Base-by-base conservation (phyloP, 495 filamentous ascomycete species). In the Xylaria flabelliformis region DNA sequence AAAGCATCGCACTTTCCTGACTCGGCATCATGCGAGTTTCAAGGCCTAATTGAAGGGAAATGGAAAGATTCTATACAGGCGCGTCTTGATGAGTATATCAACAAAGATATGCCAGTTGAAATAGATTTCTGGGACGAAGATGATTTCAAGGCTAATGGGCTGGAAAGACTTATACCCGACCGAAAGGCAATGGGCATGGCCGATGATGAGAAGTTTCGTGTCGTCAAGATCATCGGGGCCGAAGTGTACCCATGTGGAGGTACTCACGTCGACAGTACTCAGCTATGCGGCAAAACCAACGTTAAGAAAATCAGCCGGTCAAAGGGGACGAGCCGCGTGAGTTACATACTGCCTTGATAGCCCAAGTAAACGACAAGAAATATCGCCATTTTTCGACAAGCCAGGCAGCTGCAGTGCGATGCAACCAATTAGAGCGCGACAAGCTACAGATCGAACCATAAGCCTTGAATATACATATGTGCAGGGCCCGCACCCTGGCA, bases 1-100 rank as follows among this genome's bases (percentile, higher is more conserved):
- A 91, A 91, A 77, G 90, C 90, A 7, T 87, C 85, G 0, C 90
- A 92, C 75, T 89, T 87, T 74, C 90, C 90, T 0, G 89, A 88
- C 71, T 83, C 84, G 1, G 88, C 90, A 2, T 75, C 83, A 0
- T 87, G 85, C 73, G 88, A 90, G 79, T 91, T 91, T 72, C 78
- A 80, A 55, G 90, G 90, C 13, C 73, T 85, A 1, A 91, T 92
- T 55, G 86, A 88, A 17, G 87, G 87, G 6, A 86, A 86, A 71
- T 85, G 82, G 79, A 90, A 90, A 76, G 85, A 80, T 5, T 68
- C 78, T 0, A 91, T 92, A 68, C 88, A 91, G 80, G 72, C 70
- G 1, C 81, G 82, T 24, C 73, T 88, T 55, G 83, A 91, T 67
- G 84, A 85, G 71, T 86, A 83, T 66, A 70, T 91, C 12, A 74